Evolutionary conservation across 1,284 basidiomycete genomes (phyloP).

Genomic region (Ganoderma lingzhi): DNA sequence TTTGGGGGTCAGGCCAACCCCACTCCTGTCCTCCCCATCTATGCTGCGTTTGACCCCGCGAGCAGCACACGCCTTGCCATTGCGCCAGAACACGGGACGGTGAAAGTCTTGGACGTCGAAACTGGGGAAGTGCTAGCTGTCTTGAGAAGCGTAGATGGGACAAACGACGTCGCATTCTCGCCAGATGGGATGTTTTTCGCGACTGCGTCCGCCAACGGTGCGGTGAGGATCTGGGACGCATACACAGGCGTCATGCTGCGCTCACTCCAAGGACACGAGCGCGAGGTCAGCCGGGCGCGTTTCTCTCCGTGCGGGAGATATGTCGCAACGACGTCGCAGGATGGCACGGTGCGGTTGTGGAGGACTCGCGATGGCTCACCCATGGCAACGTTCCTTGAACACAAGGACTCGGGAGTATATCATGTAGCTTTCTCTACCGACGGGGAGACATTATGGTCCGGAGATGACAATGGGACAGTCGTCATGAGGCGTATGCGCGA

Average conservation of each 20-base stretch:
- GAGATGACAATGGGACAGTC: not conserved
- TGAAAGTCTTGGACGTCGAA: not conserved
- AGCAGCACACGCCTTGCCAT: not conserved
- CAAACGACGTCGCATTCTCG: not conserved
- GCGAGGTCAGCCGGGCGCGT: conserved; percentile 28
- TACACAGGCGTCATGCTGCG: not conserved
- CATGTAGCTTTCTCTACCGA: not conserved
- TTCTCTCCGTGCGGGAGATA: conserved; percentile 34
- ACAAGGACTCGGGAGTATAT: not conserved
- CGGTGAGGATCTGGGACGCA: not conserved
- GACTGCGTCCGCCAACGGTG: not conserved
- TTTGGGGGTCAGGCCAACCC: not conserved
- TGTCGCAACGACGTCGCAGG: conserved; percentile 10
- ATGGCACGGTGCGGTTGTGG: not conserved
- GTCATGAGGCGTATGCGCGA: not conserved
- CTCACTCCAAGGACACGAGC: conserved; percentile 22
- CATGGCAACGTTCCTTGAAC: not conserved
- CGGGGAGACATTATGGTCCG: not conserved
- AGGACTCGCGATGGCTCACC: not conserved
- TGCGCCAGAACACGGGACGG: not conserved
- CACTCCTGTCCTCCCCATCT: not conserved
- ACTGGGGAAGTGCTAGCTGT: not conserved
- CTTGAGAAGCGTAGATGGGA: not conserved
- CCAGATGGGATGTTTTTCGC: not conserved
- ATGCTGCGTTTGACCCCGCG: not conserved